phyloP scores from a whole-genome alignment of 305 asterid genomes.

The Solanum aculeatissimum region DNA sequence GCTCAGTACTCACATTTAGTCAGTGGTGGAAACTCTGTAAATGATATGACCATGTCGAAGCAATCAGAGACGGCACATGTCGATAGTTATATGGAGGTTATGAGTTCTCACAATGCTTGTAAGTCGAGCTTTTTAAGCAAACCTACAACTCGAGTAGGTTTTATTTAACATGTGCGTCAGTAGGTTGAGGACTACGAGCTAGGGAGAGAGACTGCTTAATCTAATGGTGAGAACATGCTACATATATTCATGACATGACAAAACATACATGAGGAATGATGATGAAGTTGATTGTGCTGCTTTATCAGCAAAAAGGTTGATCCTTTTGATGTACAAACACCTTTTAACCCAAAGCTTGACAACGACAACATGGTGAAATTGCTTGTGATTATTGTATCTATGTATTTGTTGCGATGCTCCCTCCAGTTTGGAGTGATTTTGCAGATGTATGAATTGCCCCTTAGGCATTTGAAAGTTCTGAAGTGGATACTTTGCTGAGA shows the following conservation, averaged over 20 bases:
- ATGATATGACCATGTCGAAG: background rate
- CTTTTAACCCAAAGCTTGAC: background rate
- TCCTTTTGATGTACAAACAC: slow-evolving; percentile 1
- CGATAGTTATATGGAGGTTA: background rate
- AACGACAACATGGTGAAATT: background rate
- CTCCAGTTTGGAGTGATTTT: background rate
- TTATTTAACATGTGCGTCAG: background rate
- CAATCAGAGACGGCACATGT: background rate
- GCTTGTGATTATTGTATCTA: background rate
- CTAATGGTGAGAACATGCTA: background rate
- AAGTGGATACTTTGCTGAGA: background rate
- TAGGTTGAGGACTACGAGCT: background rate
- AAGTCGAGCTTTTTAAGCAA: background rate
- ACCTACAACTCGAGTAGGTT: background rate
- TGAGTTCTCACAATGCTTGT: background rate
- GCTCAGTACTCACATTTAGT: background rate
- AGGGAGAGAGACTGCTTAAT: background rate
- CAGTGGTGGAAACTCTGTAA: background rate
- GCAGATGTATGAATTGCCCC: background rate
- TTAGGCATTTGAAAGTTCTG: background rate
- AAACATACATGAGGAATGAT: background rate
- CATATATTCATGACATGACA: background rate
- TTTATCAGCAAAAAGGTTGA: background rate
- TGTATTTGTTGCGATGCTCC: background rate
- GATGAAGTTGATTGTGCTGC: background rate